Base-by-base conservation (phyloP, 768 basidiomycete genomes). In the Xanthoconium stramineum region DNA sequence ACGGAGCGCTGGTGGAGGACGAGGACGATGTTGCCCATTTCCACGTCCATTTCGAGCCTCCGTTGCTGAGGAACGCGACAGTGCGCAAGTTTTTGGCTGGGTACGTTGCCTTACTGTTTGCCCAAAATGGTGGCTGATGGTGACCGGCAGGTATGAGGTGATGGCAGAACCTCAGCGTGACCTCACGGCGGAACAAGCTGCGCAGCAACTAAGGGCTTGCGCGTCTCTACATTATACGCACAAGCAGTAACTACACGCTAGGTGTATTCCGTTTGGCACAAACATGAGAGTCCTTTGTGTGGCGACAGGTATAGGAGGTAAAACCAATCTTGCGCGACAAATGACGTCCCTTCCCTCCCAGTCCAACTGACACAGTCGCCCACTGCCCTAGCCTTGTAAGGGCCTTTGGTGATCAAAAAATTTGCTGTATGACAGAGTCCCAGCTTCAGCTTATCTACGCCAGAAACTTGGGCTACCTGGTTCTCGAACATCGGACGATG, bases 101-200 rank as follows among this genome's bases (percentile, higher is more conserved):
- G 88, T 91, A 61, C 50, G 85, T 74, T 6, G 19, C 13, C 8
- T 10, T 56, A 0, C 12, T 44, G 43, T 50, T 17, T 49, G 2
- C 52, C 14, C 29, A 0, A 30, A 15, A 57, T 2, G 14, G 17
- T n/a, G 30, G 50, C 47, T 58, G 50, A 63, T 48, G 37, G 4
- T 15, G 19, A 6, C 7, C 30, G 47, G 9, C 61, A 93, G 91
- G 12, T 95, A 89, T 61, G 94, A 97, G 71, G 74, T 96, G 50
- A 90, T 95, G 85, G 89, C 85, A 0, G 94, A 96, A 68, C 80
- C 89, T 7, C 94, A 96, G 75, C 80, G 94, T 0, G 94, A 96
- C 69, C 76, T 96, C 13, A 94, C 93, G 0, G 81, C 94, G 0
- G 94, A 97, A 68, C 86, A 92, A 69, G 94, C 92, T 9, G 93